phyloP scores from a whole-genome alignment of 208 protist species.

The Leishmania guyanensis region DNA sequence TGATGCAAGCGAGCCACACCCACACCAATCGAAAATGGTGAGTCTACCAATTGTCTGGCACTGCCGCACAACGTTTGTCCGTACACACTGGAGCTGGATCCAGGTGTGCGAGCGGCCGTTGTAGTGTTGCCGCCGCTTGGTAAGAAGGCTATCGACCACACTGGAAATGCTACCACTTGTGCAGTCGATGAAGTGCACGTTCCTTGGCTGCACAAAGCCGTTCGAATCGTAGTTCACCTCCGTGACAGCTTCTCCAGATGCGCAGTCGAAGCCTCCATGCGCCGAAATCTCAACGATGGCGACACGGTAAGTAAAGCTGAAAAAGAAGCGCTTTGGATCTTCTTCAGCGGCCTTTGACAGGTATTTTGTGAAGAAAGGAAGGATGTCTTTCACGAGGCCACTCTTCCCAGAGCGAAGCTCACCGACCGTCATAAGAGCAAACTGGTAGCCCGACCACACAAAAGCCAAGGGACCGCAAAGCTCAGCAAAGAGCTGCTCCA shows the following conservation, averaged over 20 bases:
- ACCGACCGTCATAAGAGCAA: conserved; percentile 41
- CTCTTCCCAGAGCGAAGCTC: conserved; percentile 40
- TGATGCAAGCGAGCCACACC: conserved; percentile 25
- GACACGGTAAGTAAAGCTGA: conserved; percentile 39
- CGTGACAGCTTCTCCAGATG: conserved; percentile 18
- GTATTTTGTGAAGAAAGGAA: conserved; percentile 40
- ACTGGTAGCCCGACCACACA: conserved; percentile 41
- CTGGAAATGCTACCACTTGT: conserved; percentile 27
- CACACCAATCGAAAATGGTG: conserved; percentile 54
- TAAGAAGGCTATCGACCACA: conserved; percentile 26
- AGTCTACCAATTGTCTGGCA: conserved; percentile 39
- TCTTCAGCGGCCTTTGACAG: conserved; percentile 16
- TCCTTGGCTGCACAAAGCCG: conserved; percentile 34
- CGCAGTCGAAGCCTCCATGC: conserved; percentile 37
- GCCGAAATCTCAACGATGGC: conserved; percentile 37
- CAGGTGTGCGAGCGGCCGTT: conserved; percentile 49
- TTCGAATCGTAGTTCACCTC: conserved; percentile 30
- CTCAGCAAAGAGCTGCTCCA: conserved; percentile 41
- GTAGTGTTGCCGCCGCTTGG: conserved; percentile 33
- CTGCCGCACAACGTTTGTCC: conserved; percentile 37
- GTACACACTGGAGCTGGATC: conserved; percentile 55
- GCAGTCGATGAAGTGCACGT: conserved; percentile 38
- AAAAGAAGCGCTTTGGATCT: conserved; percentile 5
- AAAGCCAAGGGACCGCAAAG: conserved; percentile 30
- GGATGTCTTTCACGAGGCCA: conserved; percentile 29